Evolutionary conservation across 2,329 filamentous ascomycete species (phyloP), one percentile per base, ranked within the genome.

Genomic region (Fusarium heterosporum): DNA sequence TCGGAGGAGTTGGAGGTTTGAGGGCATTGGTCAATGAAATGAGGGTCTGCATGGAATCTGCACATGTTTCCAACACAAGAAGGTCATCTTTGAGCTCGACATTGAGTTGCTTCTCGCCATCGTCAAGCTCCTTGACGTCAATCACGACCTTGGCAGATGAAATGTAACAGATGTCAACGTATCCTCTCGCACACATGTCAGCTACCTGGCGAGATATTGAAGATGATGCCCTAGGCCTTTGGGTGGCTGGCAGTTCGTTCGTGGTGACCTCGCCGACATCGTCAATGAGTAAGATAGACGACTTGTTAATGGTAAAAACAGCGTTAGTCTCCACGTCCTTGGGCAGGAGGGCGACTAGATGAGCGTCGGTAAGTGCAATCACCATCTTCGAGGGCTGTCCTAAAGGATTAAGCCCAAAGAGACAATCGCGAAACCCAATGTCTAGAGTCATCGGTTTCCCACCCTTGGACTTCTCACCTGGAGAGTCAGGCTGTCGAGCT

Each of bases 1-100:
- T 95, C 2, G 94, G 93, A 1, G 93, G 90, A 9, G 88, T 89
- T 2, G 96, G 95, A 6, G 95, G 96, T 36, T 90, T 89, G 6
- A 99, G 83, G 1, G 91, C 93, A 72, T 91, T 93, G 16, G 94
- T 80, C 40, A 97, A 85, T 3, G 87, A 85, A 51, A 97, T 90
- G 14, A 99, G 84, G 0, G 96, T 99, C 76, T 97, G 93, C 0
- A 93, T 98, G 3, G 96, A 99, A 78, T 99, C 96, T 29, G 96
- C 96, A 73, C 96, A 99, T 1, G 94, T 96, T 78, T 99, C 96
- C 8, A 99, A 81, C 32, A 99, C 90, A 52, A 99, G 83, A 2
- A 99, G 84, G 67, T 97, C 91, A 73, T 97, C 94, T 62, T 88
- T 88, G 45, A 98, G 81, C 66, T 97, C 92, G 2, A 97, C 84